Conservation (phyloP, 495 filamentous ascomycete species). For the Penicillium paradoxum region DNA sequence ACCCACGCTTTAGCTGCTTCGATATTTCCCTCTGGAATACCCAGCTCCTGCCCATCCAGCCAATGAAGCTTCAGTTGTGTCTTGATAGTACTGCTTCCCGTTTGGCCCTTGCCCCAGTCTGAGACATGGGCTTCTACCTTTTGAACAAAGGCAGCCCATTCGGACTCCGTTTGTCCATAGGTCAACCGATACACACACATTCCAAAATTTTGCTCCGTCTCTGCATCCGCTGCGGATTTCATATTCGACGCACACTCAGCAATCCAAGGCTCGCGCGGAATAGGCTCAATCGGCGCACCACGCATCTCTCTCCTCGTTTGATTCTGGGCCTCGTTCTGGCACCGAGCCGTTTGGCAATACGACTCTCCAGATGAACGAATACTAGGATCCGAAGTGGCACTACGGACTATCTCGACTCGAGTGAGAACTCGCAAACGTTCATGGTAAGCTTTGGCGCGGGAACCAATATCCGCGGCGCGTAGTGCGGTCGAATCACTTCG, state of each 20-base stretch:
- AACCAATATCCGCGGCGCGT: not conserved
- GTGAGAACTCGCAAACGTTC: conserved; percentile 8
- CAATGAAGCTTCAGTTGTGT: conserved; percentile 26
- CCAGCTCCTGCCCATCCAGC: conserved; percentile 28
- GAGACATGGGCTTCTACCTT: conserved; percentile 24
- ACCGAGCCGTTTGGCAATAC: not conserved
- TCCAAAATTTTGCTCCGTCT: conserved; percentile 7
- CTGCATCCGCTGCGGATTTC: not conserved
- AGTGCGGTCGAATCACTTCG: not conserved
- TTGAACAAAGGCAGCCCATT: conserved; percentile 23
- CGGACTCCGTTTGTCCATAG: conserved; percentile 21
- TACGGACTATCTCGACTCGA: not conserved
- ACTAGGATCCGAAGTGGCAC: not conserved
- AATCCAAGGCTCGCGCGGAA: conserved; percentile 20
- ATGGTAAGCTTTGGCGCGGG: conserved; percentile 10
- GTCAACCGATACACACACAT: conserved; percentile 32
- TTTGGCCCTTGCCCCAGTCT: conserved; percentile 29
- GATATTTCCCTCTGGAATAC: conserved; percentile 24
- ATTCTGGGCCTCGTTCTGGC: conserved; percentile 18
- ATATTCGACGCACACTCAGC: not conserved
- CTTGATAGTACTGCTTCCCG: conserved; percentile 20
- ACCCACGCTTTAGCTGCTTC: conserved; percentile 27
- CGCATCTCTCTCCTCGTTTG: conserved; percentile 14
- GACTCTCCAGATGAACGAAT: not conserved
- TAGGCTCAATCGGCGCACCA: conserved; percentile 13